Percentiles rank a stretch among this genome's conserved stretches.
Evolutionary conservation across 2,329 filamentous ascomycete genomes (phyloP).

Genomic region (Alternaria infectoria): DNA sequence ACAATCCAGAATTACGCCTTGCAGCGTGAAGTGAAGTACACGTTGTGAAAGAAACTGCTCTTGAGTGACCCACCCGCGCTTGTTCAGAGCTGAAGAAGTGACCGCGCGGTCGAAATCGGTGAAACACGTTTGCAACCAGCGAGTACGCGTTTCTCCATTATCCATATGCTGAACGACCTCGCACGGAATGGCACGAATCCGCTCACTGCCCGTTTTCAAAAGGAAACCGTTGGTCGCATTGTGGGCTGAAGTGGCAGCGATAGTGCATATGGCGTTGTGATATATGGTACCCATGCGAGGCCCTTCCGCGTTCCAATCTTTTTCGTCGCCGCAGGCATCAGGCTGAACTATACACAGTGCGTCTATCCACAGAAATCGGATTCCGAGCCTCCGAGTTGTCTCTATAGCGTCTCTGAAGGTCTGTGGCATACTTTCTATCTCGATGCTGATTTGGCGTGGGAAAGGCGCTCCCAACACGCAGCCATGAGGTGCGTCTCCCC

Average conservation of each 20-base stretch:
- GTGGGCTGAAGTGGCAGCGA: neutral
- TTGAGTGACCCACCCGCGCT: too few relatives aligned
- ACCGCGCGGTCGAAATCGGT: too few relatives aligned
- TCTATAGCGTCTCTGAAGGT: constrained; percentile 9
- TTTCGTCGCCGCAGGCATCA: neutral
- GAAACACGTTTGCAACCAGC: too few relatives aligned
- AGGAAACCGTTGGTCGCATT: too few relatives aligned
- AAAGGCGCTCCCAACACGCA: neutral
- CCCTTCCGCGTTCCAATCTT: neutral
- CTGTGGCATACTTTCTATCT: neutral
- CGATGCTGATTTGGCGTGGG: neutral
- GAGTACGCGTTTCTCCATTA: too few relatives aligned
- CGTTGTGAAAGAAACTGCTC: too few relatives aligned
- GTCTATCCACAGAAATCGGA: constrained; percentile 11
- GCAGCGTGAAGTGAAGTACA: too few relatives aligned
- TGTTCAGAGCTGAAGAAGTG: too few relatives aligned
- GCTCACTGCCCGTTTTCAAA: too few relatives aligned
- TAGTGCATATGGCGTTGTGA: neutral
- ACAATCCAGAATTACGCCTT: too few relatives aligned
- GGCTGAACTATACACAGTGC: constrained; percentile 10
- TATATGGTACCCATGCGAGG: constrained; percentile 5
- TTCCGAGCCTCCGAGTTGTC: neutral
- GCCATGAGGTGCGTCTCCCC: neutral
- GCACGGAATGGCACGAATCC: too few relatives aligned
- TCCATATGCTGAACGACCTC: too few relatives aligned